Base-by-base conservation (phyloP, 495 filamentous ascomycete genomes). In the Articulospora tetracladia region DNA sequence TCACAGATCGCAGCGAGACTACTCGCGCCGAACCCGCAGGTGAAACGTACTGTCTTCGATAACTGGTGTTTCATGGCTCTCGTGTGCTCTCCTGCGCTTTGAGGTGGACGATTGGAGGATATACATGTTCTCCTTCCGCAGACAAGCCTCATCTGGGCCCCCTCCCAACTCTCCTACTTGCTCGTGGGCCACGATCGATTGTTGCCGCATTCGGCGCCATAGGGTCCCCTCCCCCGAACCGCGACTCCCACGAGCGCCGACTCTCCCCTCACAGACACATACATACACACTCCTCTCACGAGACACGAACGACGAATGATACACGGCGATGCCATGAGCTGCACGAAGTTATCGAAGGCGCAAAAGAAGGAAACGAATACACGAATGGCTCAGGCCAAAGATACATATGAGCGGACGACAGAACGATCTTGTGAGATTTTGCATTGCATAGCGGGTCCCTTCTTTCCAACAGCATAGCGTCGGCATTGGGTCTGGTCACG, bases 21-120 rank as follows among this genome's bases (percentile, higher is more conserved):
- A 74, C 3, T 64, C 60, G 6, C 60, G 63, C 20, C 57, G 62
- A 44, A 72, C 72, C 47, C 72, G 76, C 57, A 72, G 79, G 59
- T 83, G 79, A 83, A 79, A 71, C 56, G 69, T 81, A 48, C 59
- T 75, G 77, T 81, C 78, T 78, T 79, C 76, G 74, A 72, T 70
- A 74, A 77, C 75, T 71, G 76, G 74, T 66, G 77, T 68, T 68
- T 73, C 70, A 64, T 72, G 75, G 76, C 74, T 72, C 71, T 73
- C 72, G 52, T 72, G 71, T 46, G 74, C 77, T 54, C 63, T 79
- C 61, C 67, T 67, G 59, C 70, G 57, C 64, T 79, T 80, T 60
- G 72, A 74, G 58, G 72, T 79, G 59, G 61, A 69, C 58, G 65
- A 74, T 55, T 81, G 80, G 77, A 67, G 76, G 57, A 55, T 62